Conservation (phyloP, 179 eudicot species). For the Camellia oleifera region DNA sequence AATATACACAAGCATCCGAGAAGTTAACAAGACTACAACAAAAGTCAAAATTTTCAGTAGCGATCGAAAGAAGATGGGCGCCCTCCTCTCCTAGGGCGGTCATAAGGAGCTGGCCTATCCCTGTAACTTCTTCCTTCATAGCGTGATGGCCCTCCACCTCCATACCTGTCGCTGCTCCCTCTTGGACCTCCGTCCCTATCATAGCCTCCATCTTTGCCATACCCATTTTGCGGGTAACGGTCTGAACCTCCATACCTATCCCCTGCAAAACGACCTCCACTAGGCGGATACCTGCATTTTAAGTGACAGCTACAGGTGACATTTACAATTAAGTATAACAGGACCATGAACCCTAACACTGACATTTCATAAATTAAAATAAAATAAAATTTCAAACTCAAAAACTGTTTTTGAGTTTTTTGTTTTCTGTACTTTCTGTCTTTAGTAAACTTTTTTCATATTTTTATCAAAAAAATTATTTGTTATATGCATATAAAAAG, state of each 20-base stretch:
- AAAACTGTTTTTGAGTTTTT: too few species aligned
- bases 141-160: conserved; percentile 37
- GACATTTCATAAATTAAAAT: neutral
- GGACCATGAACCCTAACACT: neutral
- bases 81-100: conserved; percentile 58
- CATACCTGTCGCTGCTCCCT: conserved; percentile 32
- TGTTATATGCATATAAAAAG: too few species aligned
- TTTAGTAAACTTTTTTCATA: too few species aligned
- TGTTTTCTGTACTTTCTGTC: too few species aligned
- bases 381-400: too few species aligned
- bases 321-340: neutral
- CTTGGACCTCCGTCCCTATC: conserved; percentile 43
- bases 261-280: conserved; percentile 43
- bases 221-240: conserved; percentile 43
- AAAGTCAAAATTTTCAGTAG: conserved; percentile 24
- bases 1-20: neutral
- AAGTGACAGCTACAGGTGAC: neutral
- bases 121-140: conserved; percentile 44
- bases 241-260: conserved; percentile 56
- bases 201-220: conserved; percentile 51
- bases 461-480: too few species aligned
- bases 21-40: neutral
- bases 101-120: conserved; percentile 60
- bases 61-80: conserved; percentile 53
- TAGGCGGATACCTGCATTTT: conserved; percentile 44